Evolutionary conservation across 2,329 filamentous ascomycete genomes (phyloP), one percentile per base, ranked within the genome.

Genomic region (Trichocomaceae sp.): DNA sequence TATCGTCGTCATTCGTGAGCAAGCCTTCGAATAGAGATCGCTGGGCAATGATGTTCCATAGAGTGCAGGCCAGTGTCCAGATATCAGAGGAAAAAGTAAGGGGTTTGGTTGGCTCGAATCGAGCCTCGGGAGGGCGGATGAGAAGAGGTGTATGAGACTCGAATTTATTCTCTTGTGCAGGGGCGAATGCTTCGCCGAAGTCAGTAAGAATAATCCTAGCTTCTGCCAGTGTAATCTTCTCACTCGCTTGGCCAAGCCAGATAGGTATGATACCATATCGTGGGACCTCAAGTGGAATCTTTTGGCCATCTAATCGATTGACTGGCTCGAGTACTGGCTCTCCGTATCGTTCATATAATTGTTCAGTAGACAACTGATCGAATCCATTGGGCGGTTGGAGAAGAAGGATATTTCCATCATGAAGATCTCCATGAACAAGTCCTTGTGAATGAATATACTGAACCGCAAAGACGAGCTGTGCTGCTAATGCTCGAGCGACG

Each of bases 391-490:
- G 26, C 1, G 53, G 9, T 52, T 51, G 52, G 35, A 74, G 59
- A 20, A 73, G 63, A 23, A 69, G 63, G 22, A 69, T 45, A 53
- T 74, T 74, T n/a, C 69, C 67, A 2, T 63, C 51, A 50, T 73
- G 67, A 46, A 73, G 56, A 26, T 65, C 69, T 65, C 69, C 68
- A 59, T 73, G 69, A 26, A 66, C 66, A 48, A 64, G 65, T 17
- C 66, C 68, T 26, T 54, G 52, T 2, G 56, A 26, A 52, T 71
- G 66, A 7, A 69, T 57, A 52, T 64, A 62, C 0, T 64, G 60
- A 8, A 73, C 63, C 22, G 63, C 69, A 29, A 67, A 72, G 1
- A 58, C 61, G 1, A 66, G 61, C 51, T 66, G 63, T 1, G 63
- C 63, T n/a, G 58, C 58, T 5, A 67, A 44, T n/a, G 60, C 47